Conservation (phyloP, 2,329 filamentous ascomycete genomes). For the Didymella lethalis region DNA sequence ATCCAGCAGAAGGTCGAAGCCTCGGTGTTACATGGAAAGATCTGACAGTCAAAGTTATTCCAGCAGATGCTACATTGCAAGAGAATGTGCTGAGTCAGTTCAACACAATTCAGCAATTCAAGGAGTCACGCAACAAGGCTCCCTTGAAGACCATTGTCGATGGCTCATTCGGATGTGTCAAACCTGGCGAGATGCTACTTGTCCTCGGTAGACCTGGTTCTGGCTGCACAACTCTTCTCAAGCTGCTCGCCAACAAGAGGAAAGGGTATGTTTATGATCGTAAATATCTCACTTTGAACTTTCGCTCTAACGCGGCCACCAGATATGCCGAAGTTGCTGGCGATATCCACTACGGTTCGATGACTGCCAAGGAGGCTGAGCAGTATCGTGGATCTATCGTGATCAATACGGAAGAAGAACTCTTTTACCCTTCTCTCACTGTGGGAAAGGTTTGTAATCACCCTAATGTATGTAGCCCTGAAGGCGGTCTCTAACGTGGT, state of each 20-base stretch:
- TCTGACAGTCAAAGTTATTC: constrained; percentile 27
- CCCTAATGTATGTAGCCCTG: neutral
- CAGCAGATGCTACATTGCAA: constrained; percentile 24
- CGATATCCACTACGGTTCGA: constrained; percentile 54
- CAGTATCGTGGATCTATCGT: constrained; percentile 80
- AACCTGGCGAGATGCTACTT: constrained; percentile 75
- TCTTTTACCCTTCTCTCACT: constrained; percentile 61
- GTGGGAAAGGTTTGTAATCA: constrained; percentile 47
- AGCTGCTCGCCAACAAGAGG: constrained; percentile 62
- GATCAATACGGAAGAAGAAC: constrained; percentile 63
- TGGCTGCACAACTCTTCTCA: constrained; percentile 67
- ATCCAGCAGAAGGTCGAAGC: constrained; percentile 26
- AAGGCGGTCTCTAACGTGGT: neutral
- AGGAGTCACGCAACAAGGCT: constrained; percentile 56
- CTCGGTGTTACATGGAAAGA: constrained; percentile 28
- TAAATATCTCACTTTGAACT: neutral
- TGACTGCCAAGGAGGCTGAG: constrained; percentile 75
- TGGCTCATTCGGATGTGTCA: constrained; percentile 70
- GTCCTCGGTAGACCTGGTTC: constrained; percentile 70
- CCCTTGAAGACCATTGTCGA: constrained; percentile 66
- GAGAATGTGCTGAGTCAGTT: constrained; percentile 50
- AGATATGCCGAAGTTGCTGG: constrained; percentile 80
- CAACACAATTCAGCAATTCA: constrained; percentile 56
- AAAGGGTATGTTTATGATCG: constrained; percentile 60
- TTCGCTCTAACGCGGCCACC: constrained; percentile 56